phyloP scores from a whole-genome alignment of 148 eudicot species.

The Talinum fruticosum region DNA sequence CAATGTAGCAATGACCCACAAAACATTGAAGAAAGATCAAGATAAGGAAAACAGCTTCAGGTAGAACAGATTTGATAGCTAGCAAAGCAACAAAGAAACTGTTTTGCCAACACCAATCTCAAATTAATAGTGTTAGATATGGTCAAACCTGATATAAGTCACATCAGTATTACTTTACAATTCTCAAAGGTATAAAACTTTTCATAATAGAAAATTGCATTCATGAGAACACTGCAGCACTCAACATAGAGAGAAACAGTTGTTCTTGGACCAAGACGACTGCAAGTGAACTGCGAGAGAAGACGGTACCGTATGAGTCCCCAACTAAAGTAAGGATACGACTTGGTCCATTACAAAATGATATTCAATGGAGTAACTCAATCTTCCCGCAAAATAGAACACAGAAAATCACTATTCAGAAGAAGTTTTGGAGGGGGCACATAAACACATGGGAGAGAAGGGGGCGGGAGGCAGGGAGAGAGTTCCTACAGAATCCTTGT shows the following conservation, averaged over 20 bases:
- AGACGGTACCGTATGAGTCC: neutral
- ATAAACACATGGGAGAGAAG: neutral
- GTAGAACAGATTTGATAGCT: neutral
- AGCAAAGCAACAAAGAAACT: neutral
- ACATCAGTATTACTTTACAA: neutral
- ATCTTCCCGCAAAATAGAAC: neutral
- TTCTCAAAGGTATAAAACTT: neutral
- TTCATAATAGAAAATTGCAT: neutral
- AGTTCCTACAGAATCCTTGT: no score
- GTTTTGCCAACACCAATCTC: neutral
- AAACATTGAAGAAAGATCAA: neutral
- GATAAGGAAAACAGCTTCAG: neutral
- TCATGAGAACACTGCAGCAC: neutral
- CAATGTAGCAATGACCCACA: neutral
- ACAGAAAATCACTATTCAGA: neutral
- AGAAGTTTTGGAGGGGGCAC: neutral
- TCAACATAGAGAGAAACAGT: neutral
- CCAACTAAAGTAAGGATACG: neutral
- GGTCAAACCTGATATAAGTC: neutral
- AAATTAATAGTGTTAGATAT: neutral
- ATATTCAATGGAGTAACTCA: neutral
- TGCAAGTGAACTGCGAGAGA: neutral
- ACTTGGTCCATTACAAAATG: neutral
- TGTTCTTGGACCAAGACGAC: neutral
- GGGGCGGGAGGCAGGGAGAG: no score